A percentile compares a stretch with the other conserved stretches of the same genome.
phyloP scores from a whole-genome alignment of 2,329 filamentous ascomycete species.

The Byssochlamys sp. region DNA sequence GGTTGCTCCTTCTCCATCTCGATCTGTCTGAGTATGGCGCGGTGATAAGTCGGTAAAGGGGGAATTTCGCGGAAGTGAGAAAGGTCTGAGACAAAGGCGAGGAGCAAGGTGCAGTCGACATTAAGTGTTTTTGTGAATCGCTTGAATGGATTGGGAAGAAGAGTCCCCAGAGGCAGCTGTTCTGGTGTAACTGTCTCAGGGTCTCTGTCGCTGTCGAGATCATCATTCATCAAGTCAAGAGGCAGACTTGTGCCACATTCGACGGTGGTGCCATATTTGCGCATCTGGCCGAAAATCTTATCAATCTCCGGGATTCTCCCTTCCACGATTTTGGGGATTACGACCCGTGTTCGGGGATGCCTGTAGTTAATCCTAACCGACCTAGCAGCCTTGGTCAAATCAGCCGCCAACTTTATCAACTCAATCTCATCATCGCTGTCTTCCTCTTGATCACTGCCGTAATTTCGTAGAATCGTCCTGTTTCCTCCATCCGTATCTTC shows the following conservation, averaged over 20 bases:
- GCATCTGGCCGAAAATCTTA: slow-evolving; percentile 46
- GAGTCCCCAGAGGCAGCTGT: slow-evolving; percentile 17
- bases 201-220: slow-evolving; percentile 3
- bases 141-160: slow-evolving; percentile 34
- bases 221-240: slow-evolving; percentile 2
- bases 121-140: slow-evolving; percentile 37
- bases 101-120: slow-evolving; percentile 53
- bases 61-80: slow-evolving; percentile 45
- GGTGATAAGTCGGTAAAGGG: slow-evolving; percentile 47
- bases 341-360: slow-evolving; percentile 50
- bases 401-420: slow-evolving; percentile 51
- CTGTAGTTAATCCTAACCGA: slow-evolving; percentile 50
- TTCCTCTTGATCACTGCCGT: slow-evolving; percentile 24
- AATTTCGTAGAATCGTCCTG: slow-evolving; percentile 18
- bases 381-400: slow-evolving; percentile 49
- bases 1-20: slow-evolving; percentile 54
- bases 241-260: slow-evolving; percentile 22
- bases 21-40: slow-evolving; percentile 55
- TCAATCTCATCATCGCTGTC: slow-evolving; percentile 49
- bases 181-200: slow-evolving; percentile 6
- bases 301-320: slow-evolving; percentile 47
- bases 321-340: slow-evolving; percentile 50
- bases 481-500: slow-evolving; percentile 8
- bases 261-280: slow-evolving; percentile 39
- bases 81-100: slow-evolving; percentile 65